Percentiles rank a stretch among this genome's conserved stretches.
Evolutionary conservation across 768 basidiomycete species (phyloP).

Genomic region (Auriscalpium vulgare): DNA sequence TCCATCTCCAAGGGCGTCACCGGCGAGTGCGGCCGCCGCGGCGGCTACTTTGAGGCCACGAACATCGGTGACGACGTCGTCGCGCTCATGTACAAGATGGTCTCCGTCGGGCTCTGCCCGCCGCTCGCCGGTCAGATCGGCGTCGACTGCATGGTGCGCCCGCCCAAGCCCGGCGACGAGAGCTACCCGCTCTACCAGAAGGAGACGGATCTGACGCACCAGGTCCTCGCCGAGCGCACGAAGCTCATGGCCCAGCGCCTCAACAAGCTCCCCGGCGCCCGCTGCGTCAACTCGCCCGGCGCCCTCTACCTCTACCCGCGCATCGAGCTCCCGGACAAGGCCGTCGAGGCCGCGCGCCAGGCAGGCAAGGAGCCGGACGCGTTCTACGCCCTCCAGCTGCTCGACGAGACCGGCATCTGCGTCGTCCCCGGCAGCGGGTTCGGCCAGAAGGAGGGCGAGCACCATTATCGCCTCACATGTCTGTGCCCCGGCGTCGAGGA

Average conservation of each 20-base stretch:
- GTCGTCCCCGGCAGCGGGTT: slow-evolving; percentile 93
- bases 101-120: slow-evolving; percentile 83
- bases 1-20: slow-evolving; percentile 94
- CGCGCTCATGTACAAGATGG: slow-evolving; percentile 95
- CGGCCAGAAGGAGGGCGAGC: slow-evolving; percentile 84
- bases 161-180: slow-evolving; percentile 67
- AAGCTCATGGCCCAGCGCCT: slow-evolving; percentile 70
- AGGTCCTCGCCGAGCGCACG: slow-evolving; percentile 63
- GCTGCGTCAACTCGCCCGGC: slow-evolving; percentile 84
- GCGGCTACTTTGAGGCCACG: slow-evolving; percentile 90
- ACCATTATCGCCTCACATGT: slow-evolving; percentile 90
- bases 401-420: slow-evolving; percentile 90
- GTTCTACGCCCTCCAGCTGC: slow-evolving; percentile 76
- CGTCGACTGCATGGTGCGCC: slow-evolving; percentile 89
- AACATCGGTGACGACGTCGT: slow-evolving; percentile 74
- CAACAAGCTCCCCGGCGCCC: slow-evolving; percentile 77
- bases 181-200: slow-evolving; percentile 74
- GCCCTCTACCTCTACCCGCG: slow-evolving; percentile 91
- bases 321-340: slow-evolving; percentile 66
- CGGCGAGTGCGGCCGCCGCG: slow-evolving; percentile 95
- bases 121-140: slow-evolving; percentile 88
- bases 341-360: slow-evolving; percentile 61
- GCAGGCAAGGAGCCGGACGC: slow-evolving; percentile 80
- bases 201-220: slow-evolving; percentile 78
- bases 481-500: slow-evolving; percentile 92